phyloP scores from a whole-genome alignment of 148 eudicot species.

The Vaccinium darrowii region DNA sequence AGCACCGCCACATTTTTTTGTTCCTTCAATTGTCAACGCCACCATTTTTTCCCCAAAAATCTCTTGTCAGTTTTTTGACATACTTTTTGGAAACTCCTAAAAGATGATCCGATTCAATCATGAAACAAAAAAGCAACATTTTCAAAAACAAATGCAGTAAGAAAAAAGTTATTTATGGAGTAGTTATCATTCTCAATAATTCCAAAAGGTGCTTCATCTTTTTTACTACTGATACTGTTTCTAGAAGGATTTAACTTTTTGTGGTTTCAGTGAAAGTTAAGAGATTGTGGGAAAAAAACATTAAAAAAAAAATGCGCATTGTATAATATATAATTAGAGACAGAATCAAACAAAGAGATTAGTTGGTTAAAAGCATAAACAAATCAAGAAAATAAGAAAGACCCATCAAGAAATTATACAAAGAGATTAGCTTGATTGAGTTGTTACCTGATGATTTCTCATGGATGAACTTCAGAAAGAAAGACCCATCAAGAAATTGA shows the following conservation, averaged over 20 bases:
- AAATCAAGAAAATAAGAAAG: not conserved
- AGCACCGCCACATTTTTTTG: not conserved
- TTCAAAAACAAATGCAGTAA: conserved; percentile 11
- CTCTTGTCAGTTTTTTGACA: conserved; percentile 18
- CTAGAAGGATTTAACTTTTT: conserved; percentile 8
- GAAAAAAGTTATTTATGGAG: conserved; percentile 13
- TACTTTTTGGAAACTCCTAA: conserved; percentile 19
- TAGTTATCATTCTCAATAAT: not conserved
- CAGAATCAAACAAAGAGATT: not conserved
- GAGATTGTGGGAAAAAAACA: not conserved
- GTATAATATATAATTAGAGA: not conserved
- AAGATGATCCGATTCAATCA: conserved; percentile 21
- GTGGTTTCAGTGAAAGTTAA: not conserved
- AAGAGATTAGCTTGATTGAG: too few species aligned
- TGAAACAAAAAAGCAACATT: conserved; percentile 16
- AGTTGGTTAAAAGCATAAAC: not conserved
- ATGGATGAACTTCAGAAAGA: conserved; percentile 13
- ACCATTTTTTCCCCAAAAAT: not conserved
- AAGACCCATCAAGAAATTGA: conserved; percentile 8
- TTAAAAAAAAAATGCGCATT: not conserved
- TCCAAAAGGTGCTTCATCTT: conserved; percentile 14
- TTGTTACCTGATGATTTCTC: conserved; percentile 19
- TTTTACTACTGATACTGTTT: not conserved
- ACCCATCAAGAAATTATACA: too few species aligned
- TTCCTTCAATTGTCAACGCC: conserved; percentile 4